phyloP scores from a whole-genome alignment of 1,284 basidiomycete genomes.

The Cryptococcus sp. region DNA sequence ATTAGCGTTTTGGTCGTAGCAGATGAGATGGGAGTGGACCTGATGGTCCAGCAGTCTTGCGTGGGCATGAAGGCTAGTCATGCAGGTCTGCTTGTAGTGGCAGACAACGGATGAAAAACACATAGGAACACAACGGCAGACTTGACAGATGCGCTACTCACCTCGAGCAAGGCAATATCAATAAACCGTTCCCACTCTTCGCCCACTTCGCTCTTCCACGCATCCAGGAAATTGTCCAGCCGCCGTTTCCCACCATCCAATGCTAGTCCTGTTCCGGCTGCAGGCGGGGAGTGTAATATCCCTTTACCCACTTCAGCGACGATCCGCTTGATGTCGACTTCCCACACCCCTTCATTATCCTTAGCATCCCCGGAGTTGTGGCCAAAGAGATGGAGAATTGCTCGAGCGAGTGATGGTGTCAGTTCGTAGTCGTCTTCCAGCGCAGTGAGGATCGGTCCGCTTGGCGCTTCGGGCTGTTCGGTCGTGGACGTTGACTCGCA shows the following conservation, averaged over 20 bases:
- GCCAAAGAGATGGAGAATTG: conserved; percentile 81
- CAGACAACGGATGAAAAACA: neutral
- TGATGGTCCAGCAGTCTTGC: neutral
- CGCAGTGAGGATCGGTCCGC: conserved; percentile 57
- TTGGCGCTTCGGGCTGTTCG: conserved; percentile 56
- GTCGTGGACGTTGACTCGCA: conserved; percentile 11
- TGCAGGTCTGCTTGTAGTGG: too few species aligned
- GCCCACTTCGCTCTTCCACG: conserved; percentile 71
- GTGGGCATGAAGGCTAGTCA: neutral
- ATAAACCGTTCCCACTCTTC: conserved; percentile 68
- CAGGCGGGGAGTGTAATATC: conserved; percentile 63
- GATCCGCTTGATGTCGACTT: conserved; percentile 28
- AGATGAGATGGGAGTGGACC: neutral
- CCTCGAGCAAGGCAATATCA: conserved; percentile 65
- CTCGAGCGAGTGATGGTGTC: conserved; percentile 61
- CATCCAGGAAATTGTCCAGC: conserved; percentile 61
- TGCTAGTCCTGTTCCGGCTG: neutral
- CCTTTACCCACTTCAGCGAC: conserved; percentile 58
- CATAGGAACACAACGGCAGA: too few species aligned
- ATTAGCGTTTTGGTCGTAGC: neutral
- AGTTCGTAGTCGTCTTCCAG: conserved; percentile 76
- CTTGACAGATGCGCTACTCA: conserved; percentile 50
- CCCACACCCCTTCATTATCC: conserved; percentile 35
- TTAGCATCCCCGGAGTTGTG: neutral
- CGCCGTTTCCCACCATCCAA: conserved; percentile 2